Evolutionary conservation across 805 yeast genomes (phyloP), one percentile per base, ranked within the genome.

Genomic region (Saccharomyces mikatae): DNA sequence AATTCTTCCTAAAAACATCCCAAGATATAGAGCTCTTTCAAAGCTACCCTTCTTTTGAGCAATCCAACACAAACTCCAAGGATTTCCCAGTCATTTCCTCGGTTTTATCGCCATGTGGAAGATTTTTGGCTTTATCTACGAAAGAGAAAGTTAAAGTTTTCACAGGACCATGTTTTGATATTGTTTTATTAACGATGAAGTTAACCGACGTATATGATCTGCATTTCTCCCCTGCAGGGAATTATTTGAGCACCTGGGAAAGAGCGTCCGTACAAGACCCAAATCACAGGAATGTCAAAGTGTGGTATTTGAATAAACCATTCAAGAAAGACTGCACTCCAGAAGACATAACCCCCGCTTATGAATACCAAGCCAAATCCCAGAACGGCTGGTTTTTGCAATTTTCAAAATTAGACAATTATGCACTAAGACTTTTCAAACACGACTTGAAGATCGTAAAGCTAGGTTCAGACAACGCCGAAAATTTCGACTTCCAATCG

Each of bases 141-240:
- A 60, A 62, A 44, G 59, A 55, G 6, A 49, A 54, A n/a, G 62
- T 68, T 5, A 67, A 62, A 51, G 62, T 70, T 1, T 63, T 59
- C 49, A 55, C 64, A 14, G 71, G 72, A 32, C 63, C 62, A 21
- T 57, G 57, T 13, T 66, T 67, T 6, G 62, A 68, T 13, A 56
- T 46, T 5, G 49, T 61, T 31, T 48, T 63, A 41, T 52, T 63
- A 46, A 56, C 56, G n/a, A 47, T 62, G 41, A 58, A 79, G 41
- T 72, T 83, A 50, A 66, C 75, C 31, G 96, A 89, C 58, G 87
- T 84, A 17, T 83, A 84, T 64, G 97, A 94, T 67, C 68, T 94
- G 62, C 81, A 82, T 57, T 90, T 94, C 69, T 88, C 96, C n/a
- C 96, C 97, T 9, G 76, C 80, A 49, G 98, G 97, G 14, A 81